A percentile compares a stretch with the other conserved stretches of the same genome.
Evolutionary conservation across 2,329 filamentous ascomycete species (phyloP).

Genomic region (Golovinomyces cichoracearum): DNA sequence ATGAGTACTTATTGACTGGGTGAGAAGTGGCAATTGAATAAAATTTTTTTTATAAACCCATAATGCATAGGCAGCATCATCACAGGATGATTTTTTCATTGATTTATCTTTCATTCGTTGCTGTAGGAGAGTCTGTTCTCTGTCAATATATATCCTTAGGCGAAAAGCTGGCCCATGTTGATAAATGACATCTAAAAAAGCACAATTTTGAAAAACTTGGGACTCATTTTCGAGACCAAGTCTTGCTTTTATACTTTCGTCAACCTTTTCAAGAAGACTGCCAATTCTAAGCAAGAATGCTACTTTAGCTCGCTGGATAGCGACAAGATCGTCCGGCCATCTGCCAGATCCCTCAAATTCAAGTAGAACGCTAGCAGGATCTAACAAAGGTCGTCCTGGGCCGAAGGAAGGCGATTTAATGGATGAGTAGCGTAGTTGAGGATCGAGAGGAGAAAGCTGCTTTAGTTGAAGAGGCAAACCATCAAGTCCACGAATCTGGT

Average conservation of each 20-base stretch:
- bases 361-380: conserved; percentile 52
- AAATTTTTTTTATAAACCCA: conserved; percentile 46
- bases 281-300: conserved; percentile 51
- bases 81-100: conserved; percentile 35
- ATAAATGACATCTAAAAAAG: conserved; percentile 61
- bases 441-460: conserved; percentile 47
- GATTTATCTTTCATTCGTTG: conserved; percentile 51
- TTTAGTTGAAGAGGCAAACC: conserved; percentile 70
- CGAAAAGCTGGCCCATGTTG: conserved; percentile 50
- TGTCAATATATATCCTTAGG: conserved; percentile 65
- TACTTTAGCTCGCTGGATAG: conserved; percentile 81
- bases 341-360: conserved; percentile 82
- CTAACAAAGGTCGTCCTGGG: conserved; percentile 16
- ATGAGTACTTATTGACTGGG: conserved; percentile 53
- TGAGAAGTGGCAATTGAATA: conserved; percentile 48
- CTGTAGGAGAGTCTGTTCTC: conserved; percentile 58
- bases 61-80: conserved; percentile 43
- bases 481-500: conserved; percentile 49
- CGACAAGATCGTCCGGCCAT: conserved; percentile 77
- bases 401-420: conserved; percentile 25
- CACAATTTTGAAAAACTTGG: conserved; percentile 44
- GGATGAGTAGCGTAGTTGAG: conserved; percentile 50
- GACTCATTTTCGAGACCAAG: conserved; percentile 59
- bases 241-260: conserved; percentile 34
- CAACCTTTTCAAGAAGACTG: conserved; percentile 35